A percentile compares a stretch with the other conserved stretches of the same genome.
These are phyloP conservation scores for maize (Zea mays) DNA, from an alignment of 176 grass and related monocot species.

Conservation along the genomic window Zm-B73-REFERENCE-NAM-5.0 NC_050098.1:111897001-111897500, in stretches of 20 bases:
- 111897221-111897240: constrained; percentile 44
- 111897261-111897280: constrained; percentile 36
- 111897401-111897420: constrained; percentile 46
- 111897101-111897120: not conserved
- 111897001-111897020: not conserved
- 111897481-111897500: constrained; percentile 8
- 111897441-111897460: constrained; percentile 28
- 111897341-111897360: constrained; percentile 45
- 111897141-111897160: constrained; percentile 19
- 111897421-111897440: constrained; percentile 44
- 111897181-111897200: constrained; percentile 38
- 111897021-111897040: not conserved
- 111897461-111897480: constrained; percentile 24
- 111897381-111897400: constrained; percentile 45
- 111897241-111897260: constrained; percentile 28
- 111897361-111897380: constrained; percentile 45
- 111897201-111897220: constrained; percentile 24
- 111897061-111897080: not conserved
- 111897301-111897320: not conserved
- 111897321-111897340: constrained; percentile 40
- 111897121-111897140: constrained; percentile 33
- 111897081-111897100: not conserved
- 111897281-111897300: not conserved
- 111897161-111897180: constrained; percentile 32
- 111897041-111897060: constrained; percentile 25